These are phyloP conservation scores for Xylariaceae sp. DNA, from an alignment of 2,329 filamentous ascomycete species.

Conservation along the genomic window DNA sequence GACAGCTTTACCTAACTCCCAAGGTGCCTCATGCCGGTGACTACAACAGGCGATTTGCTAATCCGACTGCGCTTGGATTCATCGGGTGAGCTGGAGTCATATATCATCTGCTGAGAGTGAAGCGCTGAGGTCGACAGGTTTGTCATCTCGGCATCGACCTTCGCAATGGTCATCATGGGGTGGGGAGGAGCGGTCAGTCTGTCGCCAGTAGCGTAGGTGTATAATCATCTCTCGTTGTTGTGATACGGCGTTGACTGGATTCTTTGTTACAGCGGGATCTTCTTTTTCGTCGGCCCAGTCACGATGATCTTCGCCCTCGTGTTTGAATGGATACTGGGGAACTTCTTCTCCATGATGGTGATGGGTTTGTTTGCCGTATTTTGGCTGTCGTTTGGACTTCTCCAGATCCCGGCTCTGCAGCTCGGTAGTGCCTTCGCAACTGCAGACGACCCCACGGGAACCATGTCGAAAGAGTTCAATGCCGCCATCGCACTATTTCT, in stretches of 20 bases:
- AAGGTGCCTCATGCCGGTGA: conserved; percentile 35
- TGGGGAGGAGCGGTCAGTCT: conserved; percentile 34
- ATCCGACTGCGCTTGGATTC: conserved; percentile 35
- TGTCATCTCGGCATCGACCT: conserved; percentile 35
- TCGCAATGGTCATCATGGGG: conserved; percentile 35
- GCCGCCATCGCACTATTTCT: conserved; percentile 46
- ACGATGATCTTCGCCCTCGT: conserved; percentile 46
- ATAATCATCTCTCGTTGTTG: background rate
- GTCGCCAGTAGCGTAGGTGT: conserved; percentile 32
- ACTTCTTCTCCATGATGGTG: conserved; percentile 51
- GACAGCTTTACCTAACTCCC: conserved; percentile 34
- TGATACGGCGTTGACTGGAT: conserved; percentile 1
- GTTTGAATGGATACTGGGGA: conserved; percentile 50
- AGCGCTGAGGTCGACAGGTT: conserved; percentile 22
- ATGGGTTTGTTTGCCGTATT: conserved; percentile 47
- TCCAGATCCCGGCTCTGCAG: conserved; percentile 46
- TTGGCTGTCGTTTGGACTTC: conserved; percentile 50
- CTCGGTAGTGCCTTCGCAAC: conserved; percentile 43
- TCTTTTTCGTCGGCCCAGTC: conserved; percentile 42
- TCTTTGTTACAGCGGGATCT: conserved; percentile 30
- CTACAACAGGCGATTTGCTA: conserved; percentile 34
- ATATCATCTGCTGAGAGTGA: too few species aligned
- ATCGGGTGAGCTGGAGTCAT: conserved; percentile 29
- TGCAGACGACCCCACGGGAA: conserved; percentile 41
- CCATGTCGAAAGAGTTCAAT: conserved; percentile 43